phyloP scores from a whole-genome alignment of 2,329 filamentous ascomycete species.

The Neurospora crassa region DNA sequence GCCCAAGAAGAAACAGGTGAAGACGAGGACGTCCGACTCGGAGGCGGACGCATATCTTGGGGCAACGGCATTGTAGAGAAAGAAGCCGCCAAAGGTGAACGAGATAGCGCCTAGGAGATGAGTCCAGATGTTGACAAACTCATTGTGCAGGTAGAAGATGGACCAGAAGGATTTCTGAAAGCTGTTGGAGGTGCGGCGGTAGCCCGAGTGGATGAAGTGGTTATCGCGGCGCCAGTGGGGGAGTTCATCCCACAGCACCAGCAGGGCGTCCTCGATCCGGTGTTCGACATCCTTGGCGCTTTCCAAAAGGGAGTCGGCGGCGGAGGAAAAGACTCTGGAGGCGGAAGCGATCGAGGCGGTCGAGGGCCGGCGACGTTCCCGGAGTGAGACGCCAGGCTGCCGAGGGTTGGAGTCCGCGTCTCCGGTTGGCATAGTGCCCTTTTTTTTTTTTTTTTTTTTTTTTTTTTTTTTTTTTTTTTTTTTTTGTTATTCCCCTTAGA shows the following conservation, averaged over 20 bases:
- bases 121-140: slow-evolving; percentile 55
- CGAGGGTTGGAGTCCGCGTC: slow-evolving; percentile 1
- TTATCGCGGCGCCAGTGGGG: slow-evolving; percentile 52
- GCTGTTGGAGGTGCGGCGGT: slow-evolving; percentile 41
- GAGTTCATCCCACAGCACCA: slow-evolving; percentile 49
- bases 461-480: no score
- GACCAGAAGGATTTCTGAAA: slow-evolving; percentile 36
- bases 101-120: slow-evolving; percentile 55
- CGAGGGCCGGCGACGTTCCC: slow-evolving; percentile 19
- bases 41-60: slow-evolving; percentile 58
- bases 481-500: no score
- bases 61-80: slow-evolving; percentile 47
- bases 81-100: slow-evolving; percentile 40
- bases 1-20: slow-evolving; percentile 70
- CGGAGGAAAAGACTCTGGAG: slow-evolving; percentile 15
- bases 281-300: slow-evolving; percentile 27
- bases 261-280: slow-evolving; percentile 30
- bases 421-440: background rate
- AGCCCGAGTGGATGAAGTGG: slow-evolving; percentile 43
- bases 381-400: slow-evolving; percentile 11
- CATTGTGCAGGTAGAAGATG: slow-evolving; percentile 48
- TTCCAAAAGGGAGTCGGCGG: slow-evolving; percentile 17
- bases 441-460: no score
- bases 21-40: slow-evolving; percentile 56
- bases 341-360: slow-evolving; percentile 5